Base-by-base conservation (phyloP, 768 basidiomycete genomes). In the Suillus ampliporus region DNA sequence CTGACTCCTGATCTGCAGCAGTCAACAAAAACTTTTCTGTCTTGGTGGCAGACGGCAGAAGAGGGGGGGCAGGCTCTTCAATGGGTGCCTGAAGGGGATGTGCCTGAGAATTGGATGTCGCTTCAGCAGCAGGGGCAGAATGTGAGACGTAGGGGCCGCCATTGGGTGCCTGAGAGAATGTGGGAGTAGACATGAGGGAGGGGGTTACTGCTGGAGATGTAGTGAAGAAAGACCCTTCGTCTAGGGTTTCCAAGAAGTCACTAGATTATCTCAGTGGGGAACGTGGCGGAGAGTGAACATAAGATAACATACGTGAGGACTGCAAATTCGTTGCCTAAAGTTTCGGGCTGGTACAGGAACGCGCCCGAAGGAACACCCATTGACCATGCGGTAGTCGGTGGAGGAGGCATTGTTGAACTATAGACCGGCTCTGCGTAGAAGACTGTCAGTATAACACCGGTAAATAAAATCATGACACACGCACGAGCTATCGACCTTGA, bases 1-100 rank as follows among this genome's bases (percentile, higher is more conserved):
- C 96, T 1, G 91, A 86, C 59, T 91, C 92, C 70, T 97, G 96
- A 75, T 98, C 97, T 0, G 97, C 97, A 4, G 97, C 96, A 0
- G 94, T 96, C 26, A 98, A 80, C 63, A 97, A 81, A 77, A 96
- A 99, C 54, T 84, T 85, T 73, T 99, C 97, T 1, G 94, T 91
- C 71, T 90, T 91, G 1, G 85, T 91, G 15, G 89, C 87, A 0
- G 89, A 84, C 0, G 89, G 89, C 2, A 94, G 82, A 4, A 92
- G 83, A 17, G 77, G 71, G 5, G 85, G 80, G 0, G 80, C 76
- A 2, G 81, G 74, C 38, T 82, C 76, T 46, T 82, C 80, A 41
- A 79, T 69, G 52, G 76, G 64, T 43, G 68, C 64, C 28, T 64
- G 61, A 4, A 64, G 69, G 19, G 64, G 64, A 21, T 72, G 74